Base-by-base conservation (phyloP, 345 rosid genomes). In the Euclidium syriacum region DNA sequence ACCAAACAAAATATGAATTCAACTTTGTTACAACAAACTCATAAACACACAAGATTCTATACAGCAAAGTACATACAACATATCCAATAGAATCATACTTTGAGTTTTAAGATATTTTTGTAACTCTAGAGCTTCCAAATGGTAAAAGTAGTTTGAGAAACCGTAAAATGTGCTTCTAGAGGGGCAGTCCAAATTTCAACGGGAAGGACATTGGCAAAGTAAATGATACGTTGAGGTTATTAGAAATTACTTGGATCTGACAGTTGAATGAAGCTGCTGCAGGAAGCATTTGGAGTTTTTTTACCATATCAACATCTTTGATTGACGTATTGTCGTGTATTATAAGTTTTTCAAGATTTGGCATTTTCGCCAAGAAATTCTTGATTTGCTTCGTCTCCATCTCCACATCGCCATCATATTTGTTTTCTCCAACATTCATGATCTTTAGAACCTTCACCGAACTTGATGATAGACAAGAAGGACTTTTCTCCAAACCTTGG, bases 361-460 rank as follows among this genome's bases (percentile, higher is more conserved):
- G 38, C 48, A 59, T 49, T 15, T 42, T 33, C 54, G 30, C 2
- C 42, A 68, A 25, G 29, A 68, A 50, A 42, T 51, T 15, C 24
- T 68, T 41, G 7, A 51, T 68, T 11, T 12, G 29, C 54, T 59
- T 29, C 12, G 50, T 40, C 43, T 68, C 52, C 34, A 12, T 51
- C 30, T 51, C 59, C 27, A 23, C n/a, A n/a, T n/a, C n/a, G n/a
- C n/a, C n/a, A n/a, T n/a, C n/a, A n/a, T n/a, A n/a, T n/a, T n/a
- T n/a, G n/a, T n/a, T n/a, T n/a, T 68, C 54, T 51, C 73, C 67
- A 59, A n/a, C n/a, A n/a, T 34, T 59, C 47, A 59, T 3, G 41
- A 68, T 68, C 38, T 5, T 59, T 24, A 68, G 47, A 51, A 51
- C 29, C 54, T 59, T 68, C 60, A 59, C 67, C 2, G 54, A 61